Evolutionary conservation across 805 yeast species (phyloP).

Genomic region (Candida qinlingensis): DNA sequence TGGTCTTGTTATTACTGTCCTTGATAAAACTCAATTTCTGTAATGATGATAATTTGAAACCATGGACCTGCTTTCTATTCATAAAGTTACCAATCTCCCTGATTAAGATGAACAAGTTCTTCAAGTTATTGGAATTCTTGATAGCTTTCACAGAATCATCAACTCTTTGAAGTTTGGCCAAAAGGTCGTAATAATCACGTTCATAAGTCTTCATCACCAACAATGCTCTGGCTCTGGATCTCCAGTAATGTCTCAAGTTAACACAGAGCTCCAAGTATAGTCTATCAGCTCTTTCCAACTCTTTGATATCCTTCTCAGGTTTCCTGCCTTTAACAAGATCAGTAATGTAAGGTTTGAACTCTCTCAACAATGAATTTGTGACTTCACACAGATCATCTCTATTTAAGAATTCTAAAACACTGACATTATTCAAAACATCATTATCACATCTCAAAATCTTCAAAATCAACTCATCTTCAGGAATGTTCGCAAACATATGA

Average conservation of each 20-base stretch:
- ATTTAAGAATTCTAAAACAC: slow-evolving; percentile 64
- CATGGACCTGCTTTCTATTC: slow-evolving; percentile 69
- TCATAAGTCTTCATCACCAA: slow-evolving; percentile 50
- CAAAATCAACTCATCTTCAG: slow-evolving; percentile 49
- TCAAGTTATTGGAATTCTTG: slow-evolving; percentile 46
- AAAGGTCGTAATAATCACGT: slow-evolving; percentile 60
- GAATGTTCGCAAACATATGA: slow-evolving; percentile 50
- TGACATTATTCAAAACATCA: slow-evolving; percentile 44
- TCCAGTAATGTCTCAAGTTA: slow-evolving; percentile 68
- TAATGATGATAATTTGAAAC: slow-evolving; percentile 65
- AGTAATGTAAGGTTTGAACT: slow-evolving; percentile 59
- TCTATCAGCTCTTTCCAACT: slow-evolving; percentile 64
- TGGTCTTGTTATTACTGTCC: slow-evolving; percentile 57
- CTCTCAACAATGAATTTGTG: slow-evolving; percentile 48
- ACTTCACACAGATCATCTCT: slow-evolving; percentile 61
- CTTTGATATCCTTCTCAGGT: slow-evolving; percentile 51
- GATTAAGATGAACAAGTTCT: slow-evolving; percentile 57
- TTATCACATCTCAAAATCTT: slow-evolving; percentile 58
- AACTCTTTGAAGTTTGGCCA: slow-evolving; percentile 46
- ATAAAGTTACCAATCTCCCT: slow-evolving; percentile 73
- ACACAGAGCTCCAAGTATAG: slow-evolving; percentile 62
- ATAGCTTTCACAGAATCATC: slow-evolving; percentile 57
- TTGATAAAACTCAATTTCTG: slow-evolving; percentile 68
- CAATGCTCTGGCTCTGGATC: slow-evolving; percentile 61
- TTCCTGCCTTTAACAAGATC: slow-evolving; percentile 35